Evolutionary conservation across 2,329 filamentous ascomycete genomes (phyloP), one percentile per base, ranked within the genome.

Genomic region (Clarireedia hainanense): DNA sequence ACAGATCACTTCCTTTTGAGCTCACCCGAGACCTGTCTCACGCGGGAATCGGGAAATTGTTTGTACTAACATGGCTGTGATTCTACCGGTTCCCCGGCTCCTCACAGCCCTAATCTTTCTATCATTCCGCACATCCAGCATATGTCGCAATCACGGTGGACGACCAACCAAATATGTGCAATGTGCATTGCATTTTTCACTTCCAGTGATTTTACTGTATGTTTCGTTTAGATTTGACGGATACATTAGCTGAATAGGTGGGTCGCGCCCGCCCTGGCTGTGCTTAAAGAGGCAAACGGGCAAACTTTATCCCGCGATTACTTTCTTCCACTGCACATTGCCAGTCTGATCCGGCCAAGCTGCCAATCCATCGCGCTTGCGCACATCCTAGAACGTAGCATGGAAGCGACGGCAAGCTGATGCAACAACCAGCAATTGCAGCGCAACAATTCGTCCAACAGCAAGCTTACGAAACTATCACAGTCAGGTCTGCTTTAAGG

Each of bases 141-240:
- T 36, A 43, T 50, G 26, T 55, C 45, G 52, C 26, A 50, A 30
- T 50, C 17, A 34, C 37, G 37, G 37, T 30, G 34, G 42, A 50
- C 42, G 6, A 24, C 7, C 24, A 26, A 47, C 20, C 43, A 9
- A 17, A 34, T 12, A 34, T 34, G 30, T 34, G 12, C 30, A 34
- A 4, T 12, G 4, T 14, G 10, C 30, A 34, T 14, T 12, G 9
- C 30, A 34, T 14, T 34, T 12, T 34, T 12, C 30, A 12, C 4
- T 34, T 34, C 9, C 9, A 10, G 7, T 34, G 30, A 34, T 34
- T 34, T 12, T 3, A 34, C 30, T 34, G 30, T 12, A 34, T 34
- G 10, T 4, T 34, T 34, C 10, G 30, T 34, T 34, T 34, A 34
- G 27, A 30, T 30, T 30, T 30, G 27, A 30, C 27, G 10, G 7